These are phyloP conservation scores for Blepharisma undulans DNA, from an alignment of 169 alveolate species.

Conservation along the genomic window DNA sequence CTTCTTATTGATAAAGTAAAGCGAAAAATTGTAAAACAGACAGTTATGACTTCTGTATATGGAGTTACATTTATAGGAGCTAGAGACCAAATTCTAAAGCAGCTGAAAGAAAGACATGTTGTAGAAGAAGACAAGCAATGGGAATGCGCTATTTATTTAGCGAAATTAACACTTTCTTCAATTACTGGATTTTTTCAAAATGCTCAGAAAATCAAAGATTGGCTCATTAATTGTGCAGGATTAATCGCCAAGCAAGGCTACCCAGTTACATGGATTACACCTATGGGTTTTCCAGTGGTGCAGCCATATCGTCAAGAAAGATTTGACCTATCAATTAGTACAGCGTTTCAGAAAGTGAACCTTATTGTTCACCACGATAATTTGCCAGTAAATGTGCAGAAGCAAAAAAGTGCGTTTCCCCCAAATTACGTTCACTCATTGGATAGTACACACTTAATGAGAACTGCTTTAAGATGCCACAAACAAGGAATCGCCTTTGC, in stretches of 20 bases:
- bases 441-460: constrained; percentile 96
- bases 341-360: constrained; percentile 86
- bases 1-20: constrained; percentile 82
- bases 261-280: constrained; percentile 95
- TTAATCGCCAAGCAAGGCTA: constrained; percentile 87
- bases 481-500: constrained; percentile 87
- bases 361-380: constrained; percentile 63
- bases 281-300: constrained; percentile 94
- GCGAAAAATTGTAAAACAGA: constrained; percentile 95
- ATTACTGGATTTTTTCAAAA: constrained; percentile 92
- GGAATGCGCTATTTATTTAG: constrained; percentile 80
- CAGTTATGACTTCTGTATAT: constrained; percentile 98
- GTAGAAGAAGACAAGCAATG: constrained; percentile 48
- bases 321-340: constrained; percentile 72
- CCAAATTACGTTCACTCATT: constrained; percentile 96
- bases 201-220: constrained; percentile 93
- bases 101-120: constrained; percentile 74
- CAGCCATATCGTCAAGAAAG: constrained; percentile 90
- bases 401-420: constrained; percentile 95
- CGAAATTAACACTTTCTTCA: constrained; percentile 89
- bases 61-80: constrained; percentile 97
- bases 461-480: constrained; percentile 90
- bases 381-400: constrained; percentile 53
- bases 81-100: constrained; percentile 82
- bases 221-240: constrained; percentile 93